These are phyloP conservation scores for Gossypium longicalyx DNA, from an alignment of 345 rosid genomes.

Conservation along the genomic window DNA sequence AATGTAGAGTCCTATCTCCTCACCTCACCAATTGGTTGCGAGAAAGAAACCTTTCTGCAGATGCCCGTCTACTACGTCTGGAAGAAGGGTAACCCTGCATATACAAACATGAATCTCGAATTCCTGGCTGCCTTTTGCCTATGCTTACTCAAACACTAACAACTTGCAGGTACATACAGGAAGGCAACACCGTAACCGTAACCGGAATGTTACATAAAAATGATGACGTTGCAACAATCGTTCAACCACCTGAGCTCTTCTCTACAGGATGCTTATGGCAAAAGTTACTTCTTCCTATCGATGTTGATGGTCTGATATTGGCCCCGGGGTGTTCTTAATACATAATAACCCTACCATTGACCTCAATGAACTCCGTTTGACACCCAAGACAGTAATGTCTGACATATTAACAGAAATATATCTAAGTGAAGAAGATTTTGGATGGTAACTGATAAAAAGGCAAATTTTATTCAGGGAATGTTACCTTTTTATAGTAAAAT, in stretches of 20 bases:
- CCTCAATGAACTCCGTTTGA: conserved; percentile 15
- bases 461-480: not conserved
- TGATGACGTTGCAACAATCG: conserved; percentile 33
- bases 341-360: not conserved
- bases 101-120: not conserved
- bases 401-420: not conserved
- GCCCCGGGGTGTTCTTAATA: conserved; percentile 26
- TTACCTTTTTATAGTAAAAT: not conserved
- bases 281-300: conserved; percentile 40
- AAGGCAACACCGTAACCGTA: conserved; percentile 46
- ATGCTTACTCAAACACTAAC: conserved; percentile 4
- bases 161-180: conserved; percentile 43
- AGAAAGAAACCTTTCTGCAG: conserved; percentile 38
- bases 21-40: conserved; percentile 45
- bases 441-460: not conserved
- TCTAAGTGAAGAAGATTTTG: not conserved
- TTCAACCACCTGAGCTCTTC: conserved; percentile 38
- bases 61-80: conserved; percentile 35
- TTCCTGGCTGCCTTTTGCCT: not conserved
- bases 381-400: conserved; percentile 14
- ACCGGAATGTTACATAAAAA: conserved; percentile 34
- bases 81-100: conserved; percentile 41
- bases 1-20: conserved; percentile 34
- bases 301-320: conserved; percentile 38
- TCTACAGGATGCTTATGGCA: conserved; percentile 50